These are phyloP conservation scores for Viridothelium virens DNA, from an alignment of 495 filamentous ascomycete genomes.

Conservation along the genomic window DNA sequence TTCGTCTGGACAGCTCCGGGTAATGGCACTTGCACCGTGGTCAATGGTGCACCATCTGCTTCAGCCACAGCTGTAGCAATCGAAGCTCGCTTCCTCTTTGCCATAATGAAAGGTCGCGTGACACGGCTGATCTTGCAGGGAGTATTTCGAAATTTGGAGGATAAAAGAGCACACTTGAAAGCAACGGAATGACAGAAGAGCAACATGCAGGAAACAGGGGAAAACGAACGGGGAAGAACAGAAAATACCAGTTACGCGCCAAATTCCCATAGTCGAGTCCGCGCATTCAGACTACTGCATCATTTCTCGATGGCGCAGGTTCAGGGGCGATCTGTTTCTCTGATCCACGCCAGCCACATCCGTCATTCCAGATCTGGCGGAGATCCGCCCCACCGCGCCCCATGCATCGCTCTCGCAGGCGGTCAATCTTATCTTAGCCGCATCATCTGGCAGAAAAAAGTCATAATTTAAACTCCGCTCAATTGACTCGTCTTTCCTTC, in stretches of 20 bases:
- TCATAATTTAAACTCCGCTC: not conserved
- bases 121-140: not conserved
- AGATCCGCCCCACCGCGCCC: not conserved
- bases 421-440: not conserved
- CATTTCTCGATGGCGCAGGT: constrained; percentile 1
- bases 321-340: constrained; percentile 10
- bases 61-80: constrained; percentile 2
- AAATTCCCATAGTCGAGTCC: not conserved
- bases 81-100: constrained; percentile 5
- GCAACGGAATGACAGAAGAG: not conserved
- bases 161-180: not conserved
- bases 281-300: not conserved
- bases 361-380: constrained; percentile 11
- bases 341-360: constrained; percentile 3
- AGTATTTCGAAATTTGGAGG: not conserved
- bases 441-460: constrained; percentile 6
- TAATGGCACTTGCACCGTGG: not conserved
- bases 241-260: not conserved
- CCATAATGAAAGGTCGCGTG: not conserved
- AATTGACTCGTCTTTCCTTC: not conserved
- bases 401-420: too few relatives aligned
- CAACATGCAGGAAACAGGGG: constrained; percentile 1
- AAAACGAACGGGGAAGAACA: not conserved
- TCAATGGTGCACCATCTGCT: not conserved
- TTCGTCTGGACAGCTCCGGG: not conserved